A percentile compares a stretch with the other conserved stretches of the same genome.
These are phyloP conservation scores for Bauhinia variegata DNA, from an alignment of 306 rosid species.

Conservation along the genomic window DNA sequence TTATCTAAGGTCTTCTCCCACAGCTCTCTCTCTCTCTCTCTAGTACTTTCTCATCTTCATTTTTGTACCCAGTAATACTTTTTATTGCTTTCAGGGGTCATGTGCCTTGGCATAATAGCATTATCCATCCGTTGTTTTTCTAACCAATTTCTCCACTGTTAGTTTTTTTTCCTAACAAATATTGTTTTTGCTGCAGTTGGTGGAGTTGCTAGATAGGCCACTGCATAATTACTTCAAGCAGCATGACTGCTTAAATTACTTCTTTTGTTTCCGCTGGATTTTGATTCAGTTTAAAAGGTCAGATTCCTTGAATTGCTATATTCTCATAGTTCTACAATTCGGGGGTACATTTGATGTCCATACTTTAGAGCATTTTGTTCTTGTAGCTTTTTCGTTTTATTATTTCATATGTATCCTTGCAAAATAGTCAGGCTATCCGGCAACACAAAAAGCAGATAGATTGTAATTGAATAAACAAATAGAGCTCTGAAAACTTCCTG, in stretches of 20 bases:
- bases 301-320: slow-evolving; percentile 36
- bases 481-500: slow-evolving; percentile 4
- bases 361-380: slow-evolving; percentile 4
- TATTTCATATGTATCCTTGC: too few relatives aligned
- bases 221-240: slow-evolving; percentile 88
- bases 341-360: neutral
- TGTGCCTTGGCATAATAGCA: too few relatives aligned
- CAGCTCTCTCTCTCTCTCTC: too few relatives aligned
- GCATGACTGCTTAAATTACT: slow-evolving; percentile 91
- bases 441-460: slow-evolving; percentile 12
- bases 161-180: slow-evolving; percentile 32
- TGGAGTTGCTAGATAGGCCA: slow-evolving; percentile 86
- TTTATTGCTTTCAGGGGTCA: too few relatives aligned
- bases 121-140: too few relatives aligned
- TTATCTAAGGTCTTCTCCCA: slow-evolving; percentile 84
- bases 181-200: slow-evolving; percentile 71
- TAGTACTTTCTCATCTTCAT: too few relatives aligned
- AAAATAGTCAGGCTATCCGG: slow-evolving; percentile 18
- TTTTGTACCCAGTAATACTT: too few relatives aligned
- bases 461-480: slow-evolving; percentile 1
- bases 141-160: too few relatives aligned
- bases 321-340: slow-evolving; percentile 6
- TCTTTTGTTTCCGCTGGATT: slow-evolving; percentile 99
- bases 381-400: too few relatives aligned
- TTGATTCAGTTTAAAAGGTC: slow-evolving; percentile 97